Conservation (phyloP, 129 eudicot genomes). For the Escallonia rubra region DNA sequence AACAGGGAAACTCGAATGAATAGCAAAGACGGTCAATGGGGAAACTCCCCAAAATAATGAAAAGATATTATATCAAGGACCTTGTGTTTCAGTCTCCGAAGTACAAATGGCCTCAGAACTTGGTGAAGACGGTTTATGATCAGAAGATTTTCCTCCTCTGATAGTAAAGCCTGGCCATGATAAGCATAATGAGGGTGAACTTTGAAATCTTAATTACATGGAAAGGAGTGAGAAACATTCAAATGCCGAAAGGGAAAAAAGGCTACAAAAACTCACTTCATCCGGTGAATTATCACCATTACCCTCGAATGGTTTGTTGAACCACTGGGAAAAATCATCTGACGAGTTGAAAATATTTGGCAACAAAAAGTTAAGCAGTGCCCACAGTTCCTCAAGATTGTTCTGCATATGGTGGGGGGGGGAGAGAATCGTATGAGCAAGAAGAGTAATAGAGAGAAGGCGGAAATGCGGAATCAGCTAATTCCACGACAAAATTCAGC, state of each 20-base stretch:
- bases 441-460: not conserved
- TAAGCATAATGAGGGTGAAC: constrained; percentile 5
- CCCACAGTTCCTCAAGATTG: constrained; percentile 98
- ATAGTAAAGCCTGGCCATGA: constrained; percentile 65
- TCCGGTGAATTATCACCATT: constrained; percentile 84
- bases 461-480: too few relatives aligned
- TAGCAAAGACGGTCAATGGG: too few relatives aligned
- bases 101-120: constrained; percentile 97
- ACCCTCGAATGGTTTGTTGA: constrained; percentile 94
- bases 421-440: not conserved
- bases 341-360: constrained; percentile 96
- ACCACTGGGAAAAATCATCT: constrained; percentile 98
- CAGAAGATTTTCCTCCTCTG: constrained; percentile 94
- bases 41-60: not conserved
- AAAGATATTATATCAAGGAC: constrained; percentile 25
- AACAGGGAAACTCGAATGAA: too few relatives aligned
- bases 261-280: constrained; percentile 46
- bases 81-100: constrained; percentile 96
- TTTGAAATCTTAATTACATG: not conserved
- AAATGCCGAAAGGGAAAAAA: not conserved
- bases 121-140: constrained; percentile 98
- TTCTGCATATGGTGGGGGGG: constrained; percentile 27
- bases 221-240: not conserved
- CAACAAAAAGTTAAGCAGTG: constrained; percentile 90
- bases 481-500: too few relatives aligned